Percentiles rank a stretch among this genome's conserved stretches.
Conservation (phyloP, 2,329 filamentous ascomycete genomes). For the Trichoderma harzianum region DNA sequence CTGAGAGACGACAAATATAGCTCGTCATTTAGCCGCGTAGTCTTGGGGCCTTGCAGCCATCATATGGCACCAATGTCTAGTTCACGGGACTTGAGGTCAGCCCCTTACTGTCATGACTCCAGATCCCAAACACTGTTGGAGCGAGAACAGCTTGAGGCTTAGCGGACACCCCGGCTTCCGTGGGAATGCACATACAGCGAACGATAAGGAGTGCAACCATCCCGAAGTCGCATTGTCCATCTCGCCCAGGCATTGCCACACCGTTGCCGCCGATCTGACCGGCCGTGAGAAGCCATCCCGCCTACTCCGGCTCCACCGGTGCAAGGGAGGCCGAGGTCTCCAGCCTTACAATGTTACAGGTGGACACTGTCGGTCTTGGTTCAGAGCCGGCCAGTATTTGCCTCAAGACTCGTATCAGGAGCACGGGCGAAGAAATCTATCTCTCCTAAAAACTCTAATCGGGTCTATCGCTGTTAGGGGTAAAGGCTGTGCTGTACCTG, state of each 20-base stretch:
- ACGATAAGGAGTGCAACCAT: not conserved
- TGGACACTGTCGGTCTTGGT: conserved; percentile 3
- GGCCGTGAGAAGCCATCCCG: conserved; percentile 16
- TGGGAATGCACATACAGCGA: not conserved
- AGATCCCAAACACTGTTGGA: not conserved
- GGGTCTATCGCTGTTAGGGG: not conserved
- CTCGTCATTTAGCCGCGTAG: not conserved
- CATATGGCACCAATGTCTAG: not conserved
- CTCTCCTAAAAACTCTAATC: not conserved
- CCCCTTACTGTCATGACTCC: not conserved
- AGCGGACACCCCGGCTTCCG: conserved; percentile 4
- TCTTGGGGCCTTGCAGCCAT: conserved; percentile 7
- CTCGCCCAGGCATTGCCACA: conserved; percentile 3
- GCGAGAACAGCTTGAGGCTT: not conserved
- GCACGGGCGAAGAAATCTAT: not conserved
- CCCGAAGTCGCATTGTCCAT: not conserved
- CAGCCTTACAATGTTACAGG: not conserved
- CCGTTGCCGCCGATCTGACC: conserved; percentile 13
- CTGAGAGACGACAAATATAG: not conserved
- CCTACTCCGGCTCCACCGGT: conserved; percentile 16
- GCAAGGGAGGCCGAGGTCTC: conserved; percentile 12
- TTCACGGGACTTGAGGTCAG: not conserved
- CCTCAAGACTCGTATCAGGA: not conserved
- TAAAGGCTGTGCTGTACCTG: not conserved
- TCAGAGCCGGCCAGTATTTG: not conserved